Evolutionary conservation across 805 yeast genomes (phyloP), one percentile per base, ranked within the genome.

Genomic region (Ogataea henricii): DNA sequence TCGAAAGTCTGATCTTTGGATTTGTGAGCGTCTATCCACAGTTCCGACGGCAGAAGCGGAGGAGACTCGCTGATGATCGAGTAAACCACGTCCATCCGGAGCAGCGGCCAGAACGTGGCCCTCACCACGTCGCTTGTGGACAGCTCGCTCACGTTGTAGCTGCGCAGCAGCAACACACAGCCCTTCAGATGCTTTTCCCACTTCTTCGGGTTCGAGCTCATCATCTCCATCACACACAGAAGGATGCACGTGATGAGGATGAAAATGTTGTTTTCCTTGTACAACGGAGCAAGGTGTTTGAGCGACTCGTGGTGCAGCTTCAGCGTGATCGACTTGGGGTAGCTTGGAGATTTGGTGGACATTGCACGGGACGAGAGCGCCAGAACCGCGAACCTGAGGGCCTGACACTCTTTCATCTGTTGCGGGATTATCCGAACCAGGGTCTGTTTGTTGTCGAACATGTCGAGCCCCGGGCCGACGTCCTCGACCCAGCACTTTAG

Each of bases 181-280:
- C 76, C 77, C 55, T 68, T 73, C 5, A 71, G 53, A 51, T 72
- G 75, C 21, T 64, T 60, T 37, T 74, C 58, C 75, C 76, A 70
- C 48, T 67, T 65, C 32, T 62, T 64, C 6, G 76, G 74, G 6
- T 66, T 57, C 1, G 69, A 64, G n/a, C 69, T 64, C 75, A 72
- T 70, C 73, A 72, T 70, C 46, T 72, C 77, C 37, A 72, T 62
- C 3, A 70, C 74, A 59, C 76, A 70, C 4, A 74, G 57, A 5
- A 72, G 54, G 3, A 72, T 69, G 59, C 77, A 72, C 0, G 76
- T 59, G 10, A 69, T 53, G 4, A 71, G 57, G 4, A 65, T 61
- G 16, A 60, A 57, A 23, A 63, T 35, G 13, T 46, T 51, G 17
- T 49, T 52, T 17, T 45, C 49, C 20, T 53, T 54, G 40, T 51